A percentile compares a stretch with the other conserved stretches of the same genome.
These are phyloP conservation scores for Pseudogymnoascus sp. DNA, from an alignment of 2,329 filamentous ascomycete species.

Conservation along the genomic window DNA sequence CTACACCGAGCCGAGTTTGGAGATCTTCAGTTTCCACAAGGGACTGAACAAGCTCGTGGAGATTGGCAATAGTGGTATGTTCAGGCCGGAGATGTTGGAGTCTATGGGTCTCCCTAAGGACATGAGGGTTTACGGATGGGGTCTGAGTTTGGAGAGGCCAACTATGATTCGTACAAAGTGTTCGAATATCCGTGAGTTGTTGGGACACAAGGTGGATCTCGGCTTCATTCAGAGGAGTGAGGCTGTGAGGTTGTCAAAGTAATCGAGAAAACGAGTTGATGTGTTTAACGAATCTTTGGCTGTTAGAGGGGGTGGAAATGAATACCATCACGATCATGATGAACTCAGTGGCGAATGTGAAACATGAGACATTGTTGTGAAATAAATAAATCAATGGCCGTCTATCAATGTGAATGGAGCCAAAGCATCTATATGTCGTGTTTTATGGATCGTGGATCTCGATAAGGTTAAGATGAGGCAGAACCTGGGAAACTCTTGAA, in stretches of 20 bases:
- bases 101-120: slow-evolving; percentile 89
- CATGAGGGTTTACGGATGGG: slow-evolving; percentile 91
- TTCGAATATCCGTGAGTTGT: slow-evolving; percentile 82
- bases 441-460: neutral
- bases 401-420: neutral
- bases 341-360: neutral
- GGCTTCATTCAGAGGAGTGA: slow-evolving; percentile 88
- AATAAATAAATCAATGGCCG: neutral
- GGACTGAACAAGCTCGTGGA: slow-evolving; percentile 88
- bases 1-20: slow-evolving; percentile 94
- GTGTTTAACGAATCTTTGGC: slow-evolving; percentile 10
- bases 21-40: slow-evolving; percentile 93
- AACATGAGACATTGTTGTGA: neutral
- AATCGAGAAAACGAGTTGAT: slow-evolving; percentile 50
- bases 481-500: neutral
- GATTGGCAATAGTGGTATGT: slow-evolving; percentile 98
- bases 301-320: neutral
- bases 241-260: slow-evolving; percentile 62
- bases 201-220: slow-evolving; percentile 93
- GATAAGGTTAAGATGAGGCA: slow-evolving; percentile 7
- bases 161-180: slow-evolving; percentile 78
- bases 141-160: slow-evolving; percentile 82
- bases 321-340: slow-evolving; percentile 8
- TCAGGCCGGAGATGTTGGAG: slow-evolving; percentile 94
- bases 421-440: neutral